Evolutionary conservation across 176 grass and related monocot genomes (phyloP).

Genomic region (Carex cristatella): DNA sequence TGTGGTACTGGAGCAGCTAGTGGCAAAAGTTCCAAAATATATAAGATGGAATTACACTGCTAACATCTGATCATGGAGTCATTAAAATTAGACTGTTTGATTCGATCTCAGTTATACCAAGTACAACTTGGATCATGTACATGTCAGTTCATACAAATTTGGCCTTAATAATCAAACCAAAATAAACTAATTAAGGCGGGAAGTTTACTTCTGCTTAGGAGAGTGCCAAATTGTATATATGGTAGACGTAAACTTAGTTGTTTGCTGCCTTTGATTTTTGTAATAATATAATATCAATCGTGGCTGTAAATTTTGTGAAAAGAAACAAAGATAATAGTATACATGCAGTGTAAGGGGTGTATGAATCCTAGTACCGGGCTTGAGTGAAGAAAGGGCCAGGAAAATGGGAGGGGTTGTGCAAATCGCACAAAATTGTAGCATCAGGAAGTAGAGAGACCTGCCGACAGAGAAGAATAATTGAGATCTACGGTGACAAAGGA

Average conservation of each 20-base stretch:
- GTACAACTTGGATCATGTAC: background rate
- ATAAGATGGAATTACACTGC: background rate
- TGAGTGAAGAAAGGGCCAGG: too few species aligned
- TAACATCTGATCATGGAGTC: background rate
- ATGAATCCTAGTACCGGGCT: too few species aligned
- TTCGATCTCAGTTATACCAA: background rate
- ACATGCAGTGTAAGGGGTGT: constrained; percentile 63
- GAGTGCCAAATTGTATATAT: background rate
- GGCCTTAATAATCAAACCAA: background rate
- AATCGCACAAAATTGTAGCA: too few species aligned
- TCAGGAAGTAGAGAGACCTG: too few species aligned
- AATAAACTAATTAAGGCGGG: background rate
- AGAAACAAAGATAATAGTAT: background rate
- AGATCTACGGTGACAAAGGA: too few species aligned
- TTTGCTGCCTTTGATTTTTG: background rate
- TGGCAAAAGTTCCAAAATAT: background rate
- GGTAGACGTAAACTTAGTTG: background rate
- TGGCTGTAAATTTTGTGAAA: constrained; percentile 16
- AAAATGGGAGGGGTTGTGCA: too few species aligned
- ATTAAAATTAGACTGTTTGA: background rate
- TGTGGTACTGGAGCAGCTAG: background rate
- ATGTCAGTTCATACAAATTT: background rate
- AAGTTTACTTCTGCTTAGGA: background rate
- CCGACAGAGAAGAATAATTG: too few species aligned
- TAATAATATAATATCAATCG: background rate